Conservation (phyloP, 176 grass and related monocot genomes). For the Tillandsia fasciculata region DNA sequence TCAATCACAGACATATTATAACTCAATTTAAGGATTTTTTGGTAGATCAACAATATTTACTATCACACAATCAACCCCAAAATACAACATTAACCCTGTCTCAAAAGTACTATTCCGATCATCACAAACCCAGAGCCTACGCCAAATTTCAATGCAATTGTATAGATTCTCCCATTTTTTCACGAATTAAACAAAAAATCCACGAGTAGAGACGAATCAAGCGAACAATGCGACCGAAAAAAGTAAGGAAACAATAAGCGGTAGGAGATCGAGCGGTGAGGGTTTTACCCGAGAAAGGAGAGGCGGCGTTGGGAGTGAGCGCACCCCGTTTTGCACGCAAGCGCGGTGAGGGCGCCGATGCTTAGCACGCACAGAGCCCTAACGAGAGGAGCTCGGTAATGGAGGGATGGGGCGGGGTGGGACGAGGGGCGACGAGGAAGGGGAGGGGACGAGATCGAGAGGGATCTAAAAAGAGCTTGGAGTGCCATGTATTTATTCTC, state of each 20-base stretch:
- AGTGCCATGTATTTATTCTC: constrained; percentile 25
- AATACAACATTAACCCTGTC: no score
- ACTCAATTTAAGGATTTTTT: no score
- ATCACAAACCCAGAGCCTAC: no score
- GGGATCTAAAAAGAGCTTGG: constrained; percentile 19
- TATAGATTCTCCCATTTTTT: no score
- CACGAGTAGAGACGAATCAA: not conserved
- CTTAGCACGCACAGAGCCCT: constrained; percentile 43
- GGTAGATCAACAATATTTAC: no score
- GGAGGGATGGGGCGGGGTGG: constrained; percentile 14
- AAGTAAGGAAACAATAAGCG: not conserved
- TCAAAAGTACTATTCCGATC: no score
- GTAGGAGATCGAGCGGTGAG: no score
- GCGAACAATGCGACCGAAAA: not conserved
- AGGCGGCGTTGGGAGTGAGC: constrained; percentile 31
- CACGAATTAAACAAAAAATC: no score
- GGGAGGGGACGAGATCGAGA: constrained; percentile 10
- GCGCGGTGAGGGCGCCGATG: constrained; percentile 34
- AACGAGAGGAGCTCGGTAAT: constrained; percentile 17
- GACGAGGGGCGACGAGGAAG: constrained; percentile 18
- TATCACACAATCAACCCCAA: no score
- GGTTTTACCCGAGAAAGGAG: constrained; percentile 31
- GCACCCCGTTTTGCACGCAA: constrained; percentile 47
- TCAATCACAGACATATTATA: no score
- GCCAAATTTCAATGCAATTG: no score